Base-by-base conservation (phyloP, 495 filamentous ascomycete species). In the Aspergillus bridgeri region DNA sequence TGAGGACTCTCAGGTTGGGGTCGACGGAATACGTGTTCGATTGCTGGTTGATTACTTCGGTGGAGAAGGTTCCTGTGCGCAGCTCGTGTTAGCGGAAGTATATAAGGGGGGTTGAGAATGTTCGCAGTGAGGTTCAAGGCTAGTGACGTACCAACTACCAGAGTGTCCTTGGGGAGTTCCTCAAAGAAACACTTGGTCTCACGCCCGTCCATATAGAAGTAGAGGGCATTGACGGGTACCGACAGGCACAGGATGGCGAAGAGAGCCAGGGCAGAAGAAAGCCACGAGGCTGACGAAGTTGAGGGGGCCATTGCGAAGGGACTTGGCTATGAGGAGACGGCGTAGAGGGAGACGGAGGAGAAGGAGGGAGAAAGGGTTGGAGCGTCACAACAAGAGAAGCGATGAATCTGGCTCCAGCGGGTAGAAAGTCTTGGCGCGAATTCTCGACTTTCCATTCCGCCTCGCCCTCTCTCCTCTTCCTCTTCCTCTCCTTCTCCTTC, bases 161-260 rank as follows among this genome's bases (percentile, higher is more conserved):
- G 76, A 2, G 94, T 98, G 76, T 97, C 95, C 78, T 98, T 96
- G 49, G 92, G 95, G 47, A 98, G 83, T 74, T 98, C 95, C 79
- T 98, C 94, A 76, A 89, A 96, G 86, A 98, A 98, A 76, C 94
- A 98, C 62, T 79, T 77, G 49, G 71, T 67, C 66, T 79, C 72
- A 17, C 83, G 81, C 61, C 88, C 89, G 66, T 98, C 92, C 72
- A 98, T 86, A 80, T 90, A 97, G 83, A 98, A 96, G 84, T 96
- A 92, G 56, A 98, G 84, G 42, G 90, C 91, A 60, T 90, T 86
- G 48, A 86, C 83, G 23, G 86, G 88, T 17, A 80, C 51, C 18
- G 84, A 67, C 13, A 85, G 64, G 38, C 75, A 73, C 59, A 79
- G 63, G 42, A 79, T 60, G 51, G 71, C 68, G 46, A 74, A 70